Conservation (phyloP, 176 grass and related monocot genomes). For the Thinopyrum elongatum region DNA sequence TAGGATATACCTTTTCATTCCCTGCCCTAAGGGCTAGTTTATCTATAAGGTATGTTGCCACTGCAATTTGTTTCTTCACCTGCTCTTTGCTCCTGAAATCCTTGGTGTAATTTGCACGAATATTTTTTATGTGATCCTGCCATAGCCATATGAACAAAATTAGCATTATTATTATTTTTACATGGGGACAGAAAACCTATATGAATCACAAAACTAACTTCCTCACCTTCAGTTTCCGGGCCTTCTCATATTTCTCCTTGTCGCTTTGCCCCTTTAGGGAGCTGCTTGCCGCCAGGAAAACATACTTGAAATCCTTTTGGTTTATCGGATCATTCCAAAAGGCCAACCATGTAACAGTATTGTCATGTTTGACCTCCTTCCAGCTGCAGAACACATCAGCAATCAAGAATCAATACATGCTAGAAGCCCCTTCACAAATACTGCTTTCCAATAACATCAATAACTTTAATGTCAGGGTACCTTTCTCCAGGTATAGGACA, state of each 20-base stretch:
- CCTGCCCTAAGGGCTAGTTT: conserved; percentile 92
- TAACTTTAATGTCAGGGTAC: conserved; percentile 28
- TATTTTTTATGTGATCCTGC: conserved; percentile 71
- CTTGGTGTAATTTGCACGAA: conserved; percentile 76
- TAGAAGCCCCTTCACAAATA: not conserved
- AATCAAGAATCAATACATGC: conserved; percentile 12
- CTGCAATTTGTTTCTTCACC: conserved; percentile 68
- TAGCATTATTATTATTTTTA: not conserved
- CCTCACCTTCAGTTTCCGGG: conserved; percentile 74
- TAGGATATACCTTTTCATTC: conserved; percentile 89
- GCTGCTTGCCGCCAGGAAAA: conserved; percentile 92
- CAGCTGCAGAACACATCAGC: conserved; percentile 51
- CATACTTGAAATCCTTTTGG: conserved; percentile 90
- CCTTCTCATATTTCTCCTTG: conserved; percentile 97
- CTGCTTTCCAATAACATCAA: not conserved
- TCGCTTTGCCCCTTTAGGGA: conserved; percentile 88
- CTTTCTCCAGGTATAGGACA: conserved; percentile 88
- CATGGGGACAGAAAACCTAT: not conserved
- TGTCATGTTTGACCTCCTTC: conserved; percentile 92
- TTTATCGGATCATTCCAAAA: conserved; percentile 95
- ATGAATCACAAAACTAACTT: conserved; percentile 21
- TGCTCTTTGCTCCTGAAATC: conserved; percentile 79
- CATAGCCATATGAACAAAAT: conserved; percentile 10
- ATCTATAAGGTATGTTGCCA: conserved; percentile 98
- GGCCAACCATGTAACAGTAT: conserved; percentile 92